Base-by-base conservation (phyloP, 2,329 filamentous ascomycete species). In the Arthroderma uncinatum region DNA sequence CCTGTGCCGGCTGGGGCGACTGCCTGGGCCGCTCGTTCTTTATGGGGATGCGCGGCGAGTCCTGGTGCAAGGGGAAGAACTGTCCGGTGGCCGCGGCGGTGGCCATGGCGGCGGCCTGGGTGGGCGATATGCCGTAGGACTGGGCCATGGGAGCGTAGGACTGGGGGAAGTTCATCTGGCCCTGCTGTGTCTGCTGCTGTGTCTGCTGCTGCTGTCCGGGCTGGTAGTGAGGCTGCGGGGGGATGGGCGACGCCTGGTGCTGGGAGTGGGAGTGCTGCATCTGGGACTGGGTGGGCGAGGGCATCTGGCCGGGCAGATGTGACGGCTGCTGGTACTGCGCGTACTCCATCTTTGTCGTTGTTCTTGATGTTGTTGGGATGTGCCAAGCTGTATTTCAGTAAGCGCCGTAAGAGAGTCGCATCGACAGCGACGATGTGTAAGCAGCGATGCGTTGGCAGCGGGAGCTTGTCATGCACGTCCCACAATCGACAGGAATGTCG, bases 61-160 rank as follows among this genome's bases (percentile, higher is more conserved):
- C 87, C 57, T 86, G 83, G 54, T 84, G 76, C 73, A 90, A 82
- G 63, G 86, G 84, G 60, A 86, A 85, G 64, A 86, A 87, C 60
- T 89, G 86, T 40, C 92, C 91, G 4, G 90, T 91, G 9, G 92
- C 92, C 1, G 92, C 91, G 16, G 92, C 92, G 0, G 91, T 95
- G 47, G 87, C 91, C 88, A 95, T 93, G 58, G 91, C 91, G 53
- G 92, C 91, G 12, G 90, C 90, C 71, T 95, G 89, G 50, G 90
- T 89, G 19, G 86, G 82, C 34, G 86, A 85, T 73, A 92, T 89
- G 58, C 81, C 85, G 75, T 95, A 95, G 21, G 74, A 75, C 59
- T 78, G 76, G 56, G 87, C 85, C 82, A 95, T 89, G 66, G 91
- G 86, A 58, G 82, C 85, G 69, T 90, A 92, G 62, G 83, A 79